phyloP scores from a whole-genome alignment of 257 asterid species.

The Fraxinus americana region DNA sequence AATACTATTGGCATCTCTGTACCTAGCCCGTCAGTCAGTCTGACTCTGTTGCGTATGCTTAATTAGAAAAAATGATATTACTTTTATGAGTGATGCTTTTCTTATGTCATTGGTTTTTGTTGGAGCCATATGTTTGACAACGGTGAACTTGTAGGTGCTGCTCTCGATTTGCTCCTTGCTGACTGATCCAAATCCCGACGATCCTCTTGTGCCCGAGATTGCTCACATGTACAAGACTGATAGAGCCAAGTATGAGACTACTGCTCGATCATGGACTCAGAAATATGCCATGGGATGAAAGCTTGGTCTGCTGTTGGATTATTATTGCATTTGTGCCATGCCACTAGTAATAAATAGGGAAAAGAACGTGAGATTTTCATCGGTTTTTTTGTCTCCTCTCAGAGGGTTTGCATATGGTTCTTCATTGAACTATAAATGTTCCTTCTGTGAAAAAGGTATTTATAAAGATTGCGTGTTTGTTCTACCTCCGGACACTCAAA shows the following conservation, averaged over 20 bases:
- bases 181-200: conserved; percentile 88
- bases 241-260: conserved; percentile 65
- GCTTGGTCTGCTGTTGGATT: background rate
- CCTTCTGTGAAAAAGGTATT: conserved; percentile 4
- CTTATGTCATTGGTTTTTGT: background rate
- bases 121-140: background rate
- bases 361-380: conserved; percentile 16
- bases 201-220: conserved; percentile 85
- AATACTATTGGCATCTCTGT: no score
- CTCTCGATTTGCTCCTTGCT: conserved; percentile 79
- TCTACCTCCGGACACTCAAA: background rate
- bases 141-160: conserved; percentile 49
- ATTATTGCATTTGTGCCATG: conserved; percentile 18
- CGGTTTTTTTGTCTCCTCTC: conserved; percentile 22
- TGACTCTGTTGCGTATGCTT: background rate
- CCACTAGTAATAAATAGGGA: conserved; percentile 35
- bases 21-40: background rate
- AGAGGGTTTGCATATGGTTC: conserved; percentile 11
- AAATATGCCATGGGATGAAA: conserved; percentile 74
- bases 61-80: background rate
- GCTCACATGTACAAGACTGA: conserved; percentile 81
- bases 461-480: background rate
- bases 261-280: conserved; percentile 85
- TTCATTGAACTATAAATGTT: conserved; percentile 1
- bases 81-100: background rate